Conservation (phyloP, 495 filamentous ascomycete species). For the Durotheca rogersii region DNA sequence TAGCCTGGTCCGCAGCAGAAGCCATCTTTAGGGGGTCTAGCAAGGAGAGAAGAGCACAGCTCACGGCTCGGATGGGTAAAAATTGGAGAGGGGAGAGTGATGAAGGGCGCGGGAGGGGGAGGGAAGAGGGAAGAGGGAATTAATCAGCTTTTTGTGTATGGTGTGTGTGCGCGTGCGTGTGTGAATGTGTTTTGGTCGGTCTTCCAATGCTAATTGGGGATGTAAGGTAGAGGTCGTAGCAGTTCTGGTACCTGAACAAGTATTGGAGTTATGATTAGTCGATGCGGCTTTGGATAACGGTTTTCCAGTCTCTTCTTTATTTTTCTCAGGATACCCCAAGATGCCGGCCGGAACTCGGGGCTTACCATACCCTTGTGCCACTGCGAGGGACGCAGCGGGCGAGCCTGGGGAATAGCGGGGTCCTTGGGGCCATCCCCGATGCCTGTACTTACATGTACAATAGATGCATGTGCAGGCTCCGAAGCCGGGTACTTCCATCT, state of each 20-base stretch:
- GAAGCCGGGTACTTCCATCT: no score
- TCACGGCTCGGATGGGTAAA: neutral
- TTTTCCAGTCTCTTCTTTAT: neutral
- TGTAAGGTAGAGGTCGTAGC: no score
- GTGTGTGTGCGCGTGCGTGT: no score
- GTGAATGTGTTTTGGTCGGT: no score
- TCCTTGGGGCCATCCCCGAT: no score
- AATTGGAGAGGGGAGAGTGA: neutral
- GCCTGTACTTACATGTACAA: no score
- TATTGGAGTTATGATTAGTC: constrained; percentile 8
- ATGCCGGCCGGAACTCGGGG: constrained; percentile 24
- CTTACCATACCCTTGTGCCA: no score
- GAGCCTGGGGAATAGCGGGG: neutral
- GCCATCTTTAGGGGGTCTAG: constrained; percentile 20
- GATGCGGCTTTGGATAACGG: constrained; percentile 5
- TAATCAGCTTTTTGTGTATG: no score
- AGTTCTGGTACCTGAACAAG: no score
- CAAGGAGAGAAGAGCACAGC: neutral
- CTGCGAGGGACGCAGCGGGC: no score
- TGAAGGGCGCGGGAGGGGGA: neutral
- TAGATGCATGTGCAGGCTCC: no score
- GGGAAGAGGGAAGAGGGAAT: neutral
- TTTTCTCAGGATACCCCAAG: neutral
- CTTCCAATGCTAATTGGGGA: no score
- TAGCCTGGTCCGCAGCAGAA: constrained; percentile 60